These are phyloP conservation scores for Acidiella bohemica DNA, from an alignment of 495 filamentous ascomycete genomes.

Conservation along the genomic window DNA sequence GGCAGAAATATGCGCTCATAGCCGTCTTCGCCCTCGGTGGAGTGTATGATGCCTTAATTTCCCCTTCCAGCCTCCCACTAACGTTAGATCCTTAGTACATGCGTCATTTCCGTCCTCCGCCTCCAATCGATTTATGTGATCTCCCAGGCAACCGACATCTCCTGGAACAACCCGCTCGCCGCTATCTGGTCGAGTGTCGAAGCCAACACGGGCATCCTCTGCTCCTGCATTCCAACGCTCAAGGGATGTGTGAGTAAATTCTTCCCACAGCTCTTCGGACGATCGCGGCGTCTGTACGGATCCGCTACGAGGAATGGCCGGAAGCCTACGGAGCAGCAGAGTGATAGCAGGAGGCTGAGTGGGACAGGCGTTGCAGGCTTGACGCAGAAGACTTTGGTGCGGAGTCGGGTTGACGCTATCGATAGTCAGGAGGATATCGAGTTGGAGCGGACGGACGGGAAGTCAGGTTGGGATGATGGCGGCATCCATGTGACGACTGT, in stretches of 20 bases:
- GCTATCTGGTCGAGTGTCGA: constrained; percentile 25
- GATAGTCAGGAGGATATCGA: constrained; percentile 5
- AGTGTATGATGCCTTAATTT: constrained; percentile 18
- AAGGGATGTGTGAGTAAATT: constrained; percentile 18
- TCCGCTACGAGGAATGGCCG: no score
- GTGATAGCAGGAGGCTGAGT: no score
- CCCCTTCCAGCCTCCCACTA: neutral
- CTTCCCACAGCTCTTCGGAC: constrained; percentile 21
- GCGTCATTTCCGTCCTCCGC: constrained; percentile 26
- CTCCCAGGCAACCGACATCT: constrained; percentile 21
- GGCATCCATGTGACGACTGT: constrained; percentile 11
- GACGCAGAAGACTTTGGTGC: constrained; percentile 2
- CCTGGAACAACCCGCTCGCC: constrained; percentile 23
- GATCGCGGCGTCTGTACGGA: no score
- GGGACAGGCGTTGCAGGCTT: no score
- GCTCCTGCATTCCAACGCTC: constrained; percentile 25
- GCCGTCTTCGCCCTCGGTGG: constrained; percentile 23
- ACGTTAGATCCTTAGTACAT: constrained; percentile 18
- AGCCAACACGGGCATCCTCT: constrained; percentile 25
- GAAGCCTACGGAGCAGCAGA: no score
- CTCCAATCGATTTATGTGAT: constrained; percentile 24
- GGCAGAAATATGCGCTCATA: constrained; percentile 22
- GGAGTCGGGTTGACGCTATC: neutral
- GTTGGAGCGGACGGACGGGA: neutral
- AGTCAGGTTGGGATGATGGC: neutral